These are phyloP conservation scores for Odontarrhena argentea DNA, from an alignment of 345 rosid species.

Conservation along the genomic window DNA sequence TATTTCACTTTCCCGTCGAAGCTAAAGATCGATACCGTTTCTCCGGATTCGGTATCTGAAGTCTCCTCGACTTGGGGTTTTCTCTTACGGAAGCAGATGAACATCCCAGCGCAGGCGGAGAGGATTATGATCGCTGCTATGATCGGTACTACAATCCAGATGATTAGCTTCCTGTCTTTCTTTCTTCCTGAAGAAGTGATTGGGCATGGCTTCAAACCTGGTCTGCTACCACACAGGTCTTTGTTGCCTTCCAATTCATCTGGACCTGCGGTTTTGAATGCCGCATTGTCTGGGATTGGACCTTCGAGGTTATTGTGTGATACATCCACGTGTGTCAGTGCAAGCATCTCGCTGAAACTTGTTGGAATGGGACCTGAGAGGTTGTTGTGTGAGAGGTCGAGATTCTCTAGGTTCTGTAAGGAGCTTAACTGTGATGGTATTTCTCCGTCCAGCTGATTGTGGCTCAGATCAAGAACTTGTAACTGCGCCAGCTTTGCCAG, in stretches of 20 bases:
- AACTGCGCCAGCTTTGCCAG: conserved; percentile 37
- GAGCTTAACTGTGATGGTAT: conserved; percentile 37
- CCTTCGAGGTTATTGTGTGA: conserved; percentile 48
- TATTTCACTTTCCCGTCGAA: conserved; percentile 42
- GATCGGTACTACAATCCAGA: conserved; percentile 37
- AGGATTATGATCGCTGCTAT: conserved; percentile 36
- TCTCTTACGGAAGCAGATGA: conserved; percentile 37
- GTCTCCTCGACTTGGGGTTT: conserved; percentile 21
- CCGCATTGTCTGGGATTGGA: conserved; percentile 43
- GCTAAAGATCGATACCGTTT: conserved; percentile 42
- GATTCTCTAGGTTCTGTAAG: conserved; percentile 31
- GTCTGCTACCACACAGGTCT: conserved; percentile 43
- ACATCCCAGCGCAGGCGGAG: conserved; percentile 32
- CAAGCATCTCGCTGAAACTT: conserved; percentile 16
- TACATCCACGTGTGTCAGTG: conserved; percentile 38
- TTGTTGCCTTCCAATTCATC: conserved; percentile 43
- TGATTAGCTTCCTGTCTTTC: conserved; percentile 30
- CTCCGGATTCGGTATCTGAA: conserved; percentile 27
- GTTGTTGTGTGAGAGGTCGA: conserved; percentile 47
- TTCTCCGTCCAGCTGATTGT: conserved; percentile 43
- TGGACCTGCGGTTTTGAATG: conserved; percentile 36
- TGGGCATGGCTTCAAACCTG: conserved; percentile 40
- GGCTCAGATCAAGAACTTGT: conserved; percentile 43
- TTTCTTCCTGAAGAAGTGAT: not conserved
- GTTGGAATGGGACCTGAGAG: conserved; percentile 45